phyloP scores from a whole-genome alignment of 2,329 filamentous ascomycete genomes.

The Gaeumannomyces tritici region DNA sequence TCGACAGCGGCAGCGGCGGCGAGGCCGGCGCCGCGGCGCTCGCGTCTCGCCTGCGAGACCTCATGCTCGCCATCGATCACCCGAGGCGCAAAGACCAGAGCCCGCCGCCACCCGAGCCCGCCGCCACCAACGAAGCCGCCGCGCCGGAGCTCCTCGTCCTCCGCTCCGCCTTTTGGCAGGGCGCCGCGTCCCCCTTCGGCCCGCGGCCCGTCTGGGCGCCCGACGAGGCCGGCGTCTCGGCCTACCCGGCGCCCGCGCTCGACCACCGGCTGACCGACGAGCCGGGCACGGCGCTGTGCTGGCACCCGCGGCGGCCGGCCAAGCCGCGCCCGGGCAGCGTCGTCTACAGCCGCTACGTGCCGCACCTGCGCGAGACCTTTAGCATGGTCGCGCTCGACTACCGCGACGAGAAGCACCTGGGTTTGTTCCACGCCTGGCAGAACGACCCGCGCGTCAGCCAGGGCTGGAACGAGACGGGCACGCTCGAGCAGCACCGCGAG shows the following conservation, averaged over 20 bases:
- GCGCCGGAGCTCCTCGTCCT: not conserved
- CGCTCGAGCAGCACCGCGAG: conserved; percentile 61
- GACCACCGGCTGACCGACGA: conserved; percentile 34
- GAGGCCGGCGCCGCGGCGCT: not conserved
- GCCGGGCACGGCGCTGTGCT: conserved; percentile 23
- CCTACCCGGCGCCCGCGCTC: conserved; percentile 37
- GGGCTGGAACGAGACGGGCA: conserved; percentile 73
- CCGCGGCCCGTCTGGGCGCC: conserved; percentile 53
- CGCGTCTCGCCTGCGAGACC: not conserved
- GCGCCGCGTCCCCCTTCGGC: conserved; percentile 50
- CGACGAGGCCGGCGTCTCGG: conserved; percentile 25
- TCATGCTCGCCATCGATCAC: conserved; percentile 2
- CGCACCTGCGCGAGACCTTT: conserved; percentile 66
- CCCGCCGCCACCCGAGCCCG: not conserved
- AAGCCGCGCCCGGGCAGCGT: conserved; percentile 63
- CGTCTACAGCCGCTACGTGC: conserved; percentile 71
- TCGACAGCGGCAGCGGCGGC: conserved; percentile 21
- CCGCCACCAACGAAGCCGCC: not conserved
- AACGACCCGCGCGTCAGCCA: conserved; percentile 74
- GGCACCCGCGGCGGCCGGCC: conserved; percentile 60
- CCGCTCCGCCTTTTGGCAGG: conserved; percentile 11
- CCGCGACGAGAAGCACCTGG: conserved; percentile 51
- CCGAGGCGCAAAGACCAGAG: not conserved
- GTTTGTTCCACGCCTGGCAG: conserved; percentile 70
- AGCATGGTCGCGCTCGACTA: conserved; percentile 69